Evolutionary conservation across 2,329 filamentous ascomycete species (phyloP).

Genomic region (Grosmannia clavigera): DNA sequence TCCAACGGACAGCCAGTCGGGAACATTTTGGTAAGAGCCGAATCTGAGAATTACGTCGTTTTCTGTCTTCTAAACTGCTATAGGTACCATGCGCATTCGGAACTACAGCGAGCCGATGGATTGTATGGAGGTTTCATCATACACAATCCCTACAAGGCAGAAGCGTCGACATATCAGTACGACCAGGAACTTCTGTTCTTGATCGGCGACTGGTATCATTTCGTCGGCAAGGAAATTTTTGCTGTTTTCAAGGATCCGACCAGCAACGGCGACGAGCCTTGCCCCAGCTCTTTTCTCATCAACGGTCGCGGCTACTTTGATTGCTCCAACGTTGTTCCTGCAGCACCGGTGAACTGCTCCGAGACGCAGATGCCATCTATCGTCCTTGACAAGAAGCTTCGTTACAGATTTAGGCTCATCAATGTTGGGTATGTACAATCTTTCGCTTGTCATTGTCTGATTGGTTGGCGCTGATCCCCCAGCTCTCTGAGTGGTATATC

Average conservation of each 20-base stretch:
- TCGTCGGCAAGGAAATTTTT: not conserved
- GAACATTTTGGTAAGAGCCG: slow-evolving; percentile 40
- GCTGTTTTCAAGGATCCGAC: slow-evolving; percentile 5
- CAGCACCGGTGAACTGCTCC: slow-evolving; percentile 30
- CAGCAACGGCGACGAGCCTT: slow-evolving; percentile 20
- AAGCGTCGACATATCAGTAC: slow-evolving; percentile 37
- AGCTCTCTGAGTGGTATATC: slow-evolving; percentile 14
- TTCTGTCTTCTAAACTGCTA: not conserved
- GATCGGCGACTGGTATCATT: slow-evolving; percentile 50
- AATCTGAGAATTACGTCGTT: too few relatives aligned
- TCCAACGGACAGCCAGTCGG: slow-evolving; percentile 11
- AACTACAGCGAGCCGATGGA: slow-evolving; percentile 61
- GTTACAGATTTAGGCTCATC: slow-evolving; percentile 14
- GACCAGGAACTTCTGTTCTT: slow-evolving; percentile 55
- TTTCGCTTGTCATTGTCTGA: not conserved
- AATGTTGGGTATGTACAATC: slow-evolving; percentile 12
- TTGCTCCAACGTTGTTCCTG: slow-evolving; percentile 31
- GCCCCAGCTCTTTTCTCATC: slow-evolving; percentile 33
- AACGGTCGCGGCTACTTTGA: slow-evolving; percentile 32
- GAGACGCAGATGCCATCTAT: slow-evolving; percentile 11
- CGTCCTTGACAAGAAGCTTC: slow-evolving; percentile 10
- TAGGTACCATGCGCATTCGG: slow-evolving; percentile 52
- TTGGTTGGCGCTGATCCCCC: not conserved
- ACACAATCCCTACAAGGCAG: slow-evolving; percentile 42
- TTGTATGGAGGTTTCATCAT: slow-evolving; percentile 46